These are phyloP conservation scores for Syzygium malaccense DNA, from an alignment of 441 rosid species.

Conservation along the genomic window DNA sequence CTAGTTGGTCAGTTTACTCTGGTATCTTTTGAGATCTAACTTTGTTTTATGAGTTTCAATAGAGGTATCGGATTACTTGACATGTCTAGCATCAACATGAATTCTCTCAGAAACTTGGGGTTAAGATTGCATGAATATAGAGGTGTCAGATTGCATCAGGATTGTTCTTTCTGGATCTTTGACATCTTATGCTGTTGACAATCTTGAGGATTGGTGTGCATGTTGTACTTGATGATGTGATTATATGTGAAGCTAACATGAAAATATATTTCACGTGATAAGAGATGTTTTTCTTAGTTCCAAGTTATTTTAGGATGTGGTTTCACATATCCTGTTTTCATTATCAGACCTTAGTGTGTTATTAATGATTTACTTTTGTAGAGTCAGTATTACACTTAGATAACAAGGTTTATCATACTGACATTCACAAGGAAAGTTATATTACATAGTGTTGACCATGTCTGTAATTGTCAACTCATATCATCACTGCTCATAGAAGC, in stretches of 20 bases:
- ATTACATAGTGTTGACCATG: not conserved
- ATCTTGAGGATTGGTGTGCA: not conserved
- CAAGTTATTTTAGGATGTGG: not conserved
- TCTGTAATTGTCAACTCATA: not conserved
- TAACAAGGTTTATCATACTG: not conserved
- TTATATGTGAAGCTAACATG: not conserved
- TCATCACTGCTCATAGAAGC: not conserved
- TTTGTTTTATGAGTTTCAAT: not conserved
- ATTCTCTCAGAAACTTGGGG: not conserved
- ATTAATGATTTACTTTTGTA: not conserved
- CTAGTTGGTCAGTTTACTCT: not conserved
- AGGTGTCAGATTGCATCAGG: not conserved
- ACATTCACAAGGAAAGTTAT: not conserved
- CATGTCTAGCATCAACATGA: not conserved
- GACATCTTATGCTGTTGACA: not conserved
- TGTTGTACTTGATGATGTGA: not conserved
- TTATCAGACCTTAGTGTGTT: not conserved
- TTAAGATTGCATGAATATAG: not conserved
- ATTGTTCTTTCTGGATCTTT: not conserved
- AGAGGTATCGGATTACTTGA: not conserved
- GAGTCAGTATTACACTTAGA: not conserved
- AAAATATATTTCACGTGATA: not conserved
- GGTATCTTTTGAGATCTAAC: not conserved
- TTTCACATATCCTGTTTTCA: not conserved
- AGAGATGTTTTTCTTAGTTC: not conserved